phyloP scores from a whole-genome alignment of 1,284 basidiomycete species.

The Irpex lacteus region DNA sequence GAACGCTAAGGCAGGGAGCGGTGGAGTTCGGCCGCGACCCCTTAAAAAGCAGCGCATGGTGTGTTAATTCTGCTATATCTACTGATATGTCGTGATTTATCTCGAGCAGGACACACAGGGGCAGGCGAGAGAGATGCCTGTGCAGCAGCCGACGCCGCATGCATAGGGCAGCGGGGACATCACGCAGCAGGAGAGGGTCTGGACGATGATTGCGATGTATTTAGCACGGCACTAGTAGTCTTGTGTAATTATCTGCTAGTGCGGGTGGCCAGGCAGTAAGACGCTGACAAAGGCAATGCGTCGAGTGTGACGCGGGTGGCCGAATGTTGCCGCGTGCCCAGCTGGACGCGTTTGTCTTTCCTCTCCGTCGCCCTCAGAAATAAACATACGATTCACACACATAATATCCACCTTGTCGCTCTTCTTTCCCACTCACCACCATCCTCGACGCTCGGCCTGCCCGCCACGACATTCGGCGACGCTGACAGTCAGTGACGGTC shows the following conservation, averaged over 20 bases:
- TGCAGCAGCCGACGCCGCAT: conserved; percentile 23
- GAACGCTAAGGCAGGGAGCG: conserved; percentile 45
- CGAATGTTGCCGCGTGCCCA: background rate
- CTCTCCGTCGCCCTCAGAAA: background rate
- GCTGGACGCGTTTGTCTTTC: background rate
- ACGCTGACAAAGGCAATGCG: background rate
- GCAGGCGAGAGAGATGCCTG: conserved; percentile 16
- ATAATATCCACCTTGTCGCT: conserved; percentile 1
- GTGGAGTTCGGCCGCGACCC: conserved; percentile 60
- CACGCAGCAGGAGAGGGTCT: background rate
- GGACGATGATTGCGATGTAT: background rate
- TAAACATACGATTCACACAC: background rate
- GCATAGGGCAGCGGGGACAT: conserved; percentile 4
- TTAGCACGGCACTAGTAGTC: background rate
- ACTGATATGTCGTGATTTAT: conserved; percentile 3
- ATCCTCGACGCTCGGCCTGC: background rate
- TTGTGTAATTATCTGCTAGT: background rate
- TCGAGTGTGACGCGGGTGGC: background rate
- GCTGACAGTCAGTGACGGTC: background rate
- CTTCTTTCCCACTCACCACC: conserved; percentile 7
- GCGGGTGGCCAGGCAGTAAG: background rate
- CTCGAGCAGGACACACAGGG: conserved; percentile 18
- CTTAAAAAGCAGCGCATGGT: conserved; percentile 78
- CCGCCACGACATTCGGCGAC: too few relatives aligned
- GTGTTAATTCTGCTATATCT: conserved; percentile 24